Evolutionary conservation across 1,284 basidiomycete species (phyloP), one percentile per base, ranked within the genome.

Genomic region (Sporisorium sorghi): DNA sequence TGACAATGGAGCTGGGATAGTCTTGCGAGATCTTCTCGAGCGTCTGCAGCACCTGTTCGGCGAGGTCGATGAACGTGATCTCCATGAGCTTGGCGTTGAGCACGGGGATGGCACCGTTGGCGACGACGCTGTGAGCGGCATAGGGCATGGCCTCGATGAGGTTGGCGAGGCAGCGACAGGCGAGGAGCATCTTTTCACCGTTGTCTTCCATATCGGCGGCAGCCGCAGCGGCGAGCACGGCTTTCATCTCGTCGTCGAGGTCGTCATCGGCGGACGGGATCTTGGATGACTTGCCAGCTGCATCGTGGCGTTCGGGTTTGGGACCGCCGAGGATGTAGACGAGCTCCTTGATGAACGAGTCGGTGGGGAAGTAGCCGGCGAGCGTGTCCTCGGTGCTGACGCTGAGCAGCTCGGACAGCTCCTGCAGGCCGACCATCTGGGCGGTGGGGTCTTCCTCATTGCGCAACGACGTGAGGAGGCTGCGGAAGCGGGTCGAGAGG

Each of bases 331-430:
- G 88, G 73, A 97, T 94, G 82, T 90, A 90, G 71, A 99, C 91
- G 47, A 99, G 89, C 85, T 98, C 97, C 76, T 91, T 90, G 43
- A 96, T 93, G 83, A 94, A 98, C 15, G 91, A 89, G 79, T 96
- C 93, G 28, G 94, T 91, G 73, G 93, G 93, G 86, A 99, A 96
- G 37, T 92, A 96, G 46, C 94, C 94, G 15, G 93, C 92, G 43
- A 99, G 88, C 0, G 94, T 97, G 85, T 99, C 97, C 86, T 99
- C 96, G 8, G 94, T 98, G 85, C 93, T 94, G 86, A 99, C 95
- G 72, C 93, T 93, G 59, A 99, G 90, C 46, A 97, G 85, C 84
- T 99, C 97, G 83, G 92, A 94, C 58, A 97, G 89, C 83, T 99
- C 96, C 82, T 97, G 94, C 15, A 99, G 87, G 3, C 94, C 94